Percentiles rank a stretch among this genome's conserved stretches.
Conservation (phyloP, 352 stramenopile species). For the Phytophthora litchii region DNA sequence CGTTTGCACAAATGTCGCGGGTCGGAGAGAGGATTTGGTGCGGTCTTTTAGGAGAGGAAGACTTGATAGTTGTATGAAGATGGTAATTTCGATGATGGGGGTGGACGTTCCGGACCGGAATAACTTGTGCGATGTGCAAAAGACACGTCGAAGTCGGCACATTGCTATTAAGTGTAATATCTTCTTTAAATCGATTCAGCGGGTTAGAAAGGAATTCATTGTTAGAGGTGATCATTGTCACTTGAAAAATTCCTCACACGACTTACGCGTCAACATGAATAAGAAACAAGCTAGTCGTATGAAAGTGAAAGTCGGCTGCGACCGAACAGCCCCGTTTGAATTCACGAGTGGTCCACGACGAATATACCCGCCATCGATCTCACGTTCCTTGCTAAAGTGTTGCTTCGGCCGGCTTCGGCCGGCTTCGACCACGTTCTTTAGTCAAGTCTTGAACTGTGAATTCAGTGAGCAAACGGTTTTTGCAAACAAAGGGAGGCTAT, state of each 20-base stretch:
- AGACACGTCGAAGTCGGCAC: constrained; percentile 25
- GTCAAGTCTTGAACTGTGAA: not conserved
- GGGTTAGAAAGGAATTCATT: not conserved
- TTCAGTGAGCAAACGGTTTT: too few relatives aligned
- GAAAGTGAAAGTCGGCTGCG: not conserved
- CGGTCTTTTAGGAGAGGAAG: not conserved
- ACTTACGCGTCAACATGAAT: too few relatives aligned
- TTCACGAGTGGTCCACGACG: not conserved
- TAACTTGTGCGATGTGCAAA: constrained; percentile 21
- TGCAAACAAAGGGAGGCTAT: too few relatives aligned
- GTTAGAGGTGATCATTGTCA: too few relatives aligned
- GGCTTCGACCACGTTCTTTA: constrained; percentile 7
- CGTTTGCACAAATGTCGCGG: constrained; percentile 5
- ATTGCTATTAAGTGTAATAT: not conserved
- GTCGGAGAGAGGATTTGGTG: constrained; percentile 1
- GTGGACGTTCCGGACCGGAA: not conserved
- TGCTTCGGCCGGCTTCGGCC: not conserved
- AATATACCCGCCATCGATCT: not conserved
- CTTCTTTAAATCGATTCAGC: not conserved
- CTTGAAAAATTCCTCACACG: too few relatives aligned
- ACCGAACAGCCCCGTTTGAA: not conserved
- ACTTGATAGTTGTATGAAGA: not conserved
- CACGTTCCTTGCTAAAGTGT: not conserved
- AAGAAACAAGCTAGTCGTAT: too few relatives aligned
- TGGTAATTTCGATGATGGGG: not conserved